Conservation (phyloP, 2,329 filamentous ascomycete genomes). For the Chaetothyriales sp. region DNA sequence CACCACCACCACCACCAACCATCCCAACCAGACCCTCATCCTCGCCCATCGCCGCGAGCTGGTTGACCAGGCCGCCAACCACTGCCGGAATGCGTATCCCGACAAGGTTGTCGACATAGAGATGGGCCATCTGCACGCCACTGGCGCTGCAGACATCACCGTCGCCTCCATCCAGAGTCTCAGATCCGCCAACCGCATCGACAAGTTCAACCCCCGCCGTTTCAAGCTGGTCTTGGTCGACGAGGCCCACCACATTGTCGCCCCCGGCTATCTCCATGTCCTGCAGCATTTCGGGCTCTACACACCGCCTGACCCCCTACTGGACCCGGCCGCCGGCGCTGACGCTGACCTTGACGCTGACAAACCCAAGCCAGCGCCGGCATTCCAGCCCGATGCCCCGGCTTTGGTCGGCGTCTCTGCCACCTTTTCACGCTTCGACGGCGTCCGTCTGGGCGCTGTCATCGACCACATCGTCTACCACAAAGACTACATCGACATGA, state of each 20-base stretch:
- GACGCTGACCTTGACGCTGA: neutral
- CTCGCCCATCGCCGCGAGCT: constrained; percentile 85
- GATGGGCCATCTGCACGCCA: constrained; percentile 67
- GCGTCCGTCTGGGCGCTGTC: constrained; percentile 61
- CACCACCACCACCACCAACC: no score
- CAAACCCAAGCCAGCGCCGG: neutral
- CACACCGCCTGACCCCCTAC: constrained; percentile 26
- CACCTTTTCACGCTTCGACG: constrained; percentile 66
- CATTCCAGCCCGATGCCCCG: constrained; percentile 31
- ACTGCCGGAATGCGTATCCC: constrained; percentile 72
- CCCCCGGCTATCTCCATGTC: constrained; percentile 60
- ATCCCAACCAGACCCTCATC: constrained; percentile 68
- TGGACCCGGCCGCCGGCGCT: constrained; percentile 3
- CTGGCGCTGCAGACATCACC: constrained; percentile 78
- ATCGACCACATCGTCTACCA: constrained; percentile 97
- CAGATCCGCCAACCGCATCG: constrained; percentile 58
- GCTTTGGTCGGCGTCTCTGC: constrained; percentile 83
- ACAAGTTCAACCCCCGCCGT: constrained; percentile 61
- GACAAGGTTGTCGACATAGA: constrained; percentile 73
- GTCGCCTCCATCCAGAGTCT: constrained; percentile 83
- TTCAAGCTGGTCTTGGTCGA: constrained; percentile 93
- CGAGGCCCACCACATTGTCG: constrained; percentile 93
- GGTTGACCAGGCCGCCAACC: constrained; percentile 80
- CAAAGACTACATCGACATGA: constrained; percentile 68
- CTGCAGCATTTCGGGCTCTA: constrained; percentile 67